These are phyloP conservation scores for Naganishia kalamii DNA, from an alignment of 768 basidiomycete species.

Conservation along the genomic window DNA sequence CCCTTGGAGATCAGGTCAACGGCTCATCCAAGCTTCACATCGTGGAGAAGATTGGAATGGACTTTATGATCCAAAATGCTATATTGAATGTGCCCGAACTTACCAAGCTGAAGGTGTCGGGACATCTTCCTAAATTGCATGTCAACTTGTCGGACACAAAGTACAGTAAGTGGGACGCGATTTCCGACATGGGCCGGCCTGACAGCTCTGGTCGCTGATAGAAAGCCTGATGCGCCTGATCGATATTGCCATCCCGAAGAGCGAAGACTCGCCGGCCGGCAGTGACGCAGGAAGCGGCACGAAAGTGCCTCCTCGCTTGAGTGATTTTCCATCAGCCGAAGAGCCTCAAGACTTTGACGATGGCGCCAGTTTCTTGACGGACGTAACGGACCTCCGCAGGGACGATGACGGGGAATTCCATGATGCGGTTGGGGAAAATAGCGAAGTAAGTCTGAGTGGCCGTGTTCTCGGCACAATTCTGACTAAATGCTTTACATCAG, in stretches of 20 bases:
- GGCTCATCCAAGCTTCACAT: constrained; percentile 64
- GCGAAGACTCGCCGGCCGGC: constrained; percentile 52
- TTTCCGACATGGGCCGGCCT: neutral
- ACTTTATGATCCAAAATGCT: constrained; percentile 81
- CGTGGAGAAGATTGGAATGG: constrained; percentile 83
- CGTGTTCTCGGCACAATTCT: neutral
- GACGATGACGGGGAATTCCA: constrained; percentile 53
- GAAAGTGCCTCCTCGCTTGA: constrained; percentile 13
- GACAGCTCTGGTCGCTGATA: constrained; percentile 57
- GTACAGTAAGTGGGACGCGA: constrained; percentile 38
- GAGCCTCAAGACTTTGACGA: constrained; percentile 47
- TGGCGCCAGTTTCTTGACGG: constrained; percentile 50
- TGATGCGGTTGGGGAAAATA: constrained; percentile 61
- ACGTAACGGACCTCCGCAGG: constrained; percentile 18
- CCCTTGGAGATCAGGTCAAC: constrained; percentile 57
- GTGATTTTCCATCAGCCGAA: constrained; percentile 14
- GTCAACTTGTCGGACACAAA: constrained; percentile 58
- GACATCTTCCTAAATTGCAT: constrained; percentile 75
- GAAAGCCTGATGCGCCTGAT: constrained; percentile 84
- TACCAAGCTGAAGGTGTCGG: constrained; percentile 82
- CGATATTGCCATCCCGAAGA: constrained; percentile 80
- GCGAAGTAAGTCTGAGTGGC: constrained; percentile 51
- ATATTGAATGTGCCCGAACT: constrained; percentile 78
- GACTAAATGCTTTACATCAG: constrained; percentile 41
- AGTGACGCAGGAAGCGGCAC: constrained; percentile 1